phyloP scores from a whole-genome alignment of 805 yeast species.

The Zygosaccharomyces pseudorouxii region DNA sequence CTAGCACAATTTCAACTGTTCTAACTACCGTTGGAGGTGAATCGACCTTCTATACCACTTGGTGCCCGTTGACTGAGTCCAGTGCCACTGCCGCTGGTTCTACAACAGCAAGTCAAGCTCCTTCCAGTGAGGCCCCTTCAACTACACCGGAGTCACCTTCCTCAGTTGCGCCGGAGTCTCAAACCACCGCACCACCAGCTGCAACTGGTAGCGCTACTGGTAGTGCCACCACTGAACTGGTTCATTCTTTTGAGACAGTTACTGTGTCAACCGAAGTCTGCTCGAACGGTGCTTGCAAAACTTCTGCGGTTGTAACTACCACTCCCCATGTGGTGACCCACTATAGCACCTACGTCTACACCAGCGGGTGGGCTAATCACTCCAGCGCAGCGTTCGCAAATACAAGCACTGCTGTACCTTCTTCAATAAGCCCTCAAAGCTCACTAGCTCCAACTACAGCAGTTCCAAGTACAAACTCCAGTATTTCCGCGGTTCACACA shows the following conservation, averaged over 20 bases:
- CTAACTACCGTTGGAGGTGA: slow-evolving; percentile 23
- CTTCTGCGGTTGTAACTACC: slow-evolving; percentile 3
- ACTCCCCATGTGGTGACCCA: slow-evolving; percentile 2
- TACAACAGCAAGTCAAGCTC: neutral
- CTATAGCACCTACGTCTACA: neutral
- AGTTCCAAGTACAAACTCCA: neutral
- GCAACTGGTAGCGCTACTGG: slow-evolving; percentile 6
- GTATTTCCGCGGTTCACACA: slow-evolving; percentile 17
- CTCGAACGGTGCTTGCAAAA: slow-evolving; percentile 9
- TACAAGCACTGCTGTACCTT: neutral
- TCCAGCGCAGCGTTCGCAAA: neutral
- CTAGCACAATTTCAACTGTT: neutral
- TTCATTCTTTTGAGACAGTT: slow-evolving; percentile 6
- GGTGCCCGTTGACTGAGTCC: slow-evolving; percentile 34
- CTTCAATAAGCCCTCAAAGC: neutral
- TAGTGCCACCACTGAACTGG: slow-evolving; percentile 9
- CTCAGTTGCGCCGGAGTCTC: neutral
- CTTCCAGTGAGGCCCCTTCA: neutral
- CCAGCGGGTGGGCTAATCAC: slow-evolving; percentile 3
- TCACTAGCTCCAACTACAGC: neutral
- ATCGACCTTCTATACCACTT: slow-evolving; percentile 34
- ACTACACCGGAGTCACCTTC: neutral
- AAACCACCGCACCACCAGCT: slow-evolving; percentile 2
- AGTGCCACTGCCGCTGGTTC: slow-evolving; percentile 13
- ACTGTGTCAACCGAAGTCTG: slow-evolving; percentile 21